Evolutionary conservation across 2,329 filamentous ascomycete genomes (phyloP).

Genomic region (Verticillium albo-atrum): DNA sequence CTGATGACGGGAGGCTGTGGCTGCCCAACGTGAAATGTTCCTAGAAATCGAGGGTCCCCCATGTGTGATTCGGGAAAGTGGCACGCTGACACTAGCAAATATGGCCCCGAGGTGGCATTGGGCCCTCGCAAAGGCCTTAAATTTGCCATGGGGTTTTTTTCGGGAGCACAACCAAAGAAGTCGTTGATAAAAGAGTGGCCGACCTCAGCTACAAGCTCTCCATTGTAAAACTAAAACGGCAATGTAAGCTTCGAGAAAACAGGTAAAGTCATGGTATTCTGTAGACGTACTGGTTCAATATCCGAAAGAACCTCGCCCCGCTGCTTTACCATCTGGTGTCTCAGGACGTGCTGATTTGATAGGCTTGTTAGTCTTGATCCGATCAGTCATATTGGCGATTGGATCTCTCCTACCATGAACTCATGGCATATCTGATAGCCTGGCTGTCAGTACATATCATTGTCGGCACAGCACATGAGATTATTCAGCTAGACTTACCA

Average conservation of each 20-base stretch:
- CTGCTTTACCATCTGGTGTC: background rate
- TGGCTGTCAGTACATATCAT: too few relatives aligned
- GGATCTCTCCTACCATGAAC: background rate
- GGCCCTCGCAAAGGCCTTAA: background rate
- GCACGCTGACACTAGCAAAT: background rate
- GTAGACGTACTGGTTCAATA: too few relatives aligned
- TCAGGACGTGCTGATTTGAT: background rate
- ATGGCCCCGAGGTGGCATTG: background rate
- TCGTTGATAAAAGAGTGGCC: background rate
- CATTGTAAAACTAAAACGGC: background rate
- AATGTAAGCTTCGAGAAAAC: background rate
- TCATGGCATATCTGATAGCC: slow-evolving; percentile 1
- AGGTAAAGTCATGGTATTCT: too few relatives aligned
- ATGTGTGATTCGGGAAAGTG: background rate
- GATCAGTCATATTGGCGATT: background rate
- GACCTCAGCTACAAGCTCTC: background rate
- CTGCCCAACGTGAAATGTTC: background rate
- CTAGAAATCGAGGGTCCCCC: background rate
- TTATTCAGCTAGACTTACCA: background rate
- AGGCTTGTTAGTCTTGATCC: background rate
- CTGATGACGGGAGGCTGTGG: background rate
- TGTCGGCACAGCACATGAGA: background rate
- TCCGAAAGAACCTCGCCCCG: background rate
- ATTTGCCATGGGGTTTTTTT: background rate
- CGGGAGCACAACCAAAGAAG: background rate